Conservation (phyloP, 2,329 filamentous ascomycete species). For the Aspergillus puulaauensis region DNA sequence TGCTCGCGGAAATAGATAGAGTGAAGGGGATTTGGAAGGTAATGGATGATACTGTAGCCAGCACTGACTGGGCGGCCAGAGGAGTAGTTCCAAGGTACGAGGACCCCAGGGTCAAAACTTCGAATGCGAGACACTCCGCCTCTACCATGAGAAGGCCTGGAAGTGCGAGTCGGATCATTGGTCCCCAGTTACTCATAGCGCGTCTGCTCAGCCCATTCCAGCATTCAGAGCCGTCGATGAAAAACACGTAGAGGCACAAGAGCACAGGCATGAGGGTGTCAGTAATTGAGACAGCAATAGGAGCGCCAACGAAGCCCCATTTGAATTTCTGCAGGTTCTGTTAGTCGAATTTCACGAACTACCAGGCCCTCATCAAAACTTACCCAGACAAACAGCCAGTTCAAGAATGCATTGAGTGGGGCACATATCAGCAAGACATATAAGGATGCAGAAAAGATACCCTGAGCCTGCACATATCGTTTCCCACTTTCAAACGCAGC, state of each 20-base stretch:
- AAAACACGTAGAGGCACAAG: conserved; percentile 72
- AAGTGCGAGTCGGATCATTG: conserved; percentile 83
- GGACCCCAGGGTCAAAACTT: conserved; percentile 80
- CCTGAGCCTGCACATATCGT: conserved; percentile 85
- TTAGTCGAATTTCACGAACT: not conserved
- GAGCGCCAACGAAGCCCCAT: conserved; percentile 75
- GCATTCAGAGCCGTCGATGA: conserved; percentile 70
- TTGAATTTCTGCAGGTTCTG: conserved; percentile 44
- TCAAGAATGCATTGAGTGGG: conserved; percentile 75
- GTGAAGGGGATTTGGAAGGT: conserved; percentile 93
- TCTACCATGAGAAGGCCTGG: conserved; percentile 93
- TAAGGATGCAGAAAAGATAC: conserved; percentile 77
- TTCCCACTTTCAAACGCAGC: conserved; percentile 77
- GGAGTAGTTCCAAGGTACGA: conserved; percentile 76
- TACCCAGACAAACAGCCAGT: conserved; percentile 78
- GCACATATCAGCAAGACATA: conserved; percentile 82
- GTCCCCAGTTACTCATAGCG: conserved; percentile 72
- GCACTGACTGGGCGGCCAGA: conserved; percentile 83
- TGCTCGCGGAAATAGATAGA: conserved; percentile 82
- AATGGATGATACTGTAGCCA: conserved; percentile 74
- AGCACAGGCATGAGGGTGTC: conserved; percentile 72
- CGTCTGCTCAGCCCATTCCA: conserved; percentile 76
- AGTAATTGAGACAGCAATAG: conserved; percentile 72
- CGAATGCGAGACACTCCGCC: conserved; percentile 90
- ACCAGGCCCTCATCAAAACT: conserved; percentile 17